Evolutionary conservation across 495 filamentous ascomycete species (phyloP).

Genomic region (Hypoxylon trugodes): DNA sequence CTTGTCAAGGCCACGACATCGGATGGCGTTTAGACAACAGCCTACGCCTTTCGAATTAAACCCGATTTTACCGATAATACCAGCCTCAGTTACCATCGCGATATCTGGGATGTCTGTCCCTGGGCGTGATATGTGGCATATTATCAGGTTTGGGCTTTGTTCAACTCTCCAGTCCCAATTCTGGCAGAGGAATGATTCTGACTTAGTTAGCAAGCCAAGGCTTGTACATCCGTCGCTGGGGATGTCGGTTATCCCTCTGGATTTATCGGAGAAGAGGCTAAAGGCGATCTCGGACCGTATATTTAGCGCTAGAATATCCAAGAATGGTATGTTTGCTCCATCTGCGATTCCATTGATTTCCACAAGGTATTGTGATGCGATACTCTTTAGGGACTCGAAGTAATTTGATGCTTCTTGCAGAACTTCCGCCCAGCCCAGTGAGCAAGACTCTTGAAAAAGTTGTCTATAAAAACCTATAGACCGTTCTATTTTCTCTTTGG

Average conservation of each 20-base stretch:
- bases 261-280: conserved; percentile 58
- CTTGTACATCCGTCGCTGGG: conserved; percentile 68
- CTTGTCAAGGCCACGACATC: conserved; percentile 63
- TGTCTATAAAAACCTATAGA: conserved; percentile 41
- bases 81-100: conserved; percentile 65
- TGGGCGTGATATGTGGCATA: conserved; percentile 51
- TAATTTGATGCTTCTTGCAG: conserved; percentile 39
- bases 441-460: conserved; percentile 37
- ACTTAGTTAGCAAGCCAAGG: conserved; percentile 56
- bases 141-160: conserved; percentile 64
- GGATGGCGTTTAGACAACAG: conserved; percentile 73
- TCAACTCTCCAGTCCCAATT: conserved; percentile 74
- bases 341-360: conserved; percentile 68
- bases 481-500: conserved; percentile 34
- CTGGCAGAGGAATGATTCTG: conserved; percentile 60
- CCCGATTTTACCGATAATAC: conserved; percentile 78
- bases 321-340: conserved; percentile 60
- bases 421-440: conserved; percentile 39
- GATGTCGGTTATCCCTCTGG: not conserved
- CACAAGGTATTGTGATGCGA: conserved; percentile 53
- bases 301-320: conserved; percentile 72
- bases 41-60: conserved; percentile 70
- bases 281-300: conserved; percentile 73
- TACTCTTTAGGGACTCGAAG: conserved; percentile 30
- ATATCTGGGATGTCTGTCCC: conserved; percentile 36